Evolutionary conservation across 2,329 filamentous ascomycete species (phyloP).

Genomic region (Calonectria pauciramosa): DNA sequence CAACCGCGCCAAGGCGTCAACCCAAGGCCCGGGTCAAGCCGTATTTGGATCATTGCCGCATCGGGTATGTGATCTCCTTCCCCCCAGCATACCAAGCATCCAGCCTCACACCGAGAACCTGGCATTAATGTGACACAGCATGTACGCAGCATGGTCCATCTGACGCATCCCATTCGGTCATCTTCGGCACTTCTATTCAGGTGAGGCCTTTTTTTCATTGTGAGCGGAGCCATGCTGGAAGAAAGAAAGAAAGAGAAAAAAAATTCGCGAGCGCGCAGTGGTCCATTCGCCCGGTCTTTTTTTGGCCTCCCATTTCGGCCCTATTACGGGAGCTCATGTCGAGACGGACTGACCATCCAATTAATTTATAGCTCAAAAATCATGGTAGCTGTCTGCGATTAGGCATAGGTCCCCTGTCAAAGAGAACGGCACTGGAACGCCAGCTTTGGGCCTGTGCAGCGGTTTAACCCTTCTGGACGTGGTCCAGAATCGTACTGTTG

Average conservation of each 20-base stretch:
- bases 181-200: conserved; percentile 3
- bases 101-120: background rate
- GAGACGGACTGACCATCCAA: background rate
- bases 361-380: background rate
- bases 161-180: conserved; percentile 2
- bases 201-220: conserved; percentile 7
- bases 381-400: background rate
- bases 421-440: background rate
- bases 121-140: background rate
- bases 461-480: background rate
- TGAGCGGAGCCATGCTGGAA: background rate
- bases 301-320: conserved; percentile 14
- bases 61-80: background rate
- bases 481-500: background rate
- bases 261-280: background rate
- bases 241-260: background rate
- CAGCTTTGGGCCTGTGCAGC: background rate
- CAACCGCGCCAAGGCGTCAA: background rate
- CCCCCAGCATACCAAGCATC: background rate
- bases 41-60: background rate
- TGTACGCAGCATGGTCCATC: background rate
- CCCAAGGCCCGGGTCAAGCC: background rate
- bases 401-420: background rate
- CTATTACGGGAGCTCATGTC: conserved; percentile 13
- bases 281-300: conserved; percentile 1